phyloP scores from a whole-genome alignment of 2,329 filamentous ascomycete genomes.

The Xylariaceae sp. region DNA sequence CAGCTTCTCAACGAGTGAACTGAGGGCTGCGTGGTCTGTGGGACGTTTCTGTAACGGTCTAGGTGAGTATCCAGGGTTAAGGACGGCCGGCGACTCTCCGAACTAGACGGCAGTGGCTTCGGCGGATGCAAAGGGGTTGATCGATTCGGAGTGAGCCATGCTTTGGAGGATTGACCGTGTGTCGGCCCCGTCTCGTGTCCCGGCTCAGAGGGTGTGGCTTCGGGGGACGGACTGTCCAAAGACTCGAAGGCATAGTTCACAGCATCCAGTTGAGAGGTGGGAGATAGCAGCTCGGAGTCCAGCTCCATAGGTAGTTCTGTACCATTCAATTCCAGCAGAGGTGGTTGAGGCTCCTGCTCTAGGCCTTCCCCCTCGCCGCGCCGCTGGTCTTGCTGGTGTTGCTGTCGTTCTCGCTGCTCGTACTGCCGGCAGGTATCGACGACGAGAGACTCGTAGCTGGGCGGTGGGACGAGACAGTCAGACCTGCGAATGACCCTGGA shows the following conservation, averaged over 20 bases:
- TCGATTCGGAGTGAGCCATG: too few relatives aligned
- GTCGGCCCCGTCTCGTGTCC: neutral
- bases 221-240: constrained; percentile 4
- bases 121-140: constrained; percentile 5
- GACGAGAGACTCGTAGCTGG: constrained; percentile 38
- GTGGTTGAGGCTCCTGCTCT: constrained; percentile 7
- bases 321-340: constrained; percentile 37
- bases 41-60: constrained; percentile 18
- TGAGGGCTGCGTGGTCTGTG: constrained; percentile 18
- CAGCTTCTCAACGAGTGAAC: constrained; percentile 31
- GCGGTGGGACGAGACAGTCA: constrained; percentile 30
- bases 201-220: too few relatives aligned
- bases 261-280: constrained; percentile 20
- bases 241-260: constrained; percentile 17
- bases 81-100: constrained; percentile 18
- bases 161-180: too few relatives aligned
- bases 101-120: constrained; percentile 4
- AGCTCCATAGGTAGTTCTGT: constrained; percentile 47
- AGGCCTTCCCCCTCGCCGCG: constrained; percentile 4
- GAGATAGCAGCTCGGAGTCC: constrained; percentile 37
- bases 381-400: constrained; percentile 13
- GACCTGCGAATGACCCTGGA: constrained; percentile 21
- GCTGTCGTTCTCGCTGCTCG: constrained; percentile 8
- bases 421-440: constrained; percentile 18
- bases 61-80: constrained; percentile 23